A percentile compares a stretch with the other conserved stretches of the same genome.
Conservation (phyloP, 2,329 filamentous ascomycete genomes). For the Erysiphe neolycopersici region DNA sequence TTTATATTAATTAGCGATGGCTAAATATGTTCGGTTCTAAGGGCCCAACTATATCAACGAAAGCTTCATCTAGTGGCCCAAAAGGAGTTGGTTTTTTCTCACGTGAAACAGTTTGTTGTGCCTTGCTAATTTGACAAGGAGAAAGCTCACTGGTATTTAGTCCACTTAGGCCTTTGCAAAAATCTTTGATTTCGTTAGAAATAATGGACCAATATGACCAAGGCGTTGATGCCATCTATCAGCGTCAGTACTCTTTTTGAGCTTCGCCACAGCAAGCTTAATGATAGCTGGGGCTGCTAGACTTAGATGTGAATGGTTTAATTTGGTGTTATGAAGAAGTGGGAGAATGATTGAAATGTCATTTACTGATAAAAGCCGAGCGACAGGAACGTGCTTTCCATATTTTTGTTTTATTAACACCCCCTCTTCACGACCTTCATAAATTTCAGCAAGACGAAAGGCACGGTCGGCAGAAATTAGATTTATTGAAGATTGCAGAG, state of each 20-base stretch:
- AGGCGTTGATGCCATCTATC: background rate
- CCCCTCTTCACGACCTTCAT: background rate
- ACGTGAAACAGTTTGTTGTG: background rate
- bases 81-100: background rate
- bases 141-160: background rate
- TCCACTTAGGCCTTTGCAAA: constrained; percentile 15
- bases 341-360: background rate
- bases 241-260: background rate
- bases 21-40: background rate
- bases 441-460: background rate
- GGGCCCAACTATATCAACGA: background rate
- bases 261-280: background rate
- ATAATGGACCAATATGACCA: background rate
- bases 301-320: background rate
- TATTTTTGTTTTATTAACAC: background rate
- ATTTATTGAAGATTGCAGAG: background rate
- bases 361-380: background rate
- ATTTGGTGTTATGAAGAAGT: background rate
- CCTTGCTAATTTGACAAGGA: background rate
- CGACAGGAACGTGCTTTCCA: background rate
- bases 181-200: background rate
- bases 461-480: background rate
- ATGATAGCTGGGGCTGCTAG: background rate
- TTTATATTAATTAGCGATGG: no score
- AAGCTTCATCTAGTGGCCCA: background rate